Percentiles rank a stretch among this genome's conserved stretches.
Evolutionary conservation across 2,329 filamentous ascomycete species (phyloP).

Genomic region (Septoria linicola): DNA sequence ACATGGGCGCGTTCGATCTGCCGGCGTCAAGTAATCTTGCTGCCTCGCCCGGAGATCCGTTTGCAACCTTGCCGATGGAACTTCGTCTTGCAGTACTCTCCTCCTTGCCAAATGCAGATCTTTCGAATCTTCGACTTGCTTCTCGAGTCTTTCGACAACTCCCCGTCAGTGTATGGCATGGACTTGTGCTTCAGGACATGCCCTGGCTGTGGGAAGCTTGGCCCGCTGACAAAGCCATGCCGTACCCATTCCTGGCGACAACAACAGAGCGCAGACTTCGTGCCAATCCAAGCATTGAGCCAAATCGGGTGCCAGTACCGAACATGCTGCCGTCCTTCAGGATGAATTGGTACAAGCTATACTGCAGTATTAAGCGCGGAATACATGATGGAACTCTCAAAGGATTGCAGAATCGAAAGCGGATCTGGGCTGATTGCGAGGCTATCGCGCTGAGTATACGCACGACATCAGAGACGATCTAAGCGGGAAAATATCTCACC

Average conservation of each 20-base stretch:
- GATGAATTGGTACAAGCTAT: constrained; percentile 19
- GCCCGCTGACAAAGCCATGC: neutral
- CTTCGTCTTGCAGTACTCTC: constrained; percentile 13
- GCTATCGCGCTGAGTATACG: too few relatives aligned
- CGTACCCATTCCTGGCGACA: constrained; percentile 2
- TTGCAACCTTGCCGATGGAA: constrained; percentile 12
- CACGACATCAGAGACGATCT: too few relatives aligned
- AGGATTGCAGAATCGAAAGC: constrained; percentile 12
- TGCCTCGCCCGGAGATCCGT: constrained; percentile 6
- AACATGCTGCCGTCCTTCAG: neutral
- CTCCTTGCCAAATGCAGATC: neutral
- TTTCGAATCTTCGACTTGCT: constrained; percentile 14
- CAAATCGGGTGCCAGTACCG: constrained; percentile 8
- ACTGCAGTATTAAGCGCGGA: neutral
- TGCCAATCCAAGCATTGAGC: neutral
- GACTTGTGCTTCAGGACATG: constrained; percentile 19
- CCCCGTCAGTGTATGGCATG: constrained; percentile 14
- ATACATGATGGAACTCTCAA: neutral
- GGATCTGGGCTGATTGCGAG: constrained; percentile 20
- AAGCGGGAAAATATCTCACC: too few relatives aligned
- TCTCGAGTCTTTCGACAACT: constrained; percentile 23
- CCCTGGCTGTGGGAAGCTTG: constrained; percentile 27
- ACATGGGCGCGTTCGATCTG: neutral
- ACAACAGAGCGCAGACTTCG: neutral
- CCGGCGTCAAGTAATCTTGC: neutral